Base-by-base conservation (phyloP, 345 rosid species). In the Salix arbutifolia region DNA sequence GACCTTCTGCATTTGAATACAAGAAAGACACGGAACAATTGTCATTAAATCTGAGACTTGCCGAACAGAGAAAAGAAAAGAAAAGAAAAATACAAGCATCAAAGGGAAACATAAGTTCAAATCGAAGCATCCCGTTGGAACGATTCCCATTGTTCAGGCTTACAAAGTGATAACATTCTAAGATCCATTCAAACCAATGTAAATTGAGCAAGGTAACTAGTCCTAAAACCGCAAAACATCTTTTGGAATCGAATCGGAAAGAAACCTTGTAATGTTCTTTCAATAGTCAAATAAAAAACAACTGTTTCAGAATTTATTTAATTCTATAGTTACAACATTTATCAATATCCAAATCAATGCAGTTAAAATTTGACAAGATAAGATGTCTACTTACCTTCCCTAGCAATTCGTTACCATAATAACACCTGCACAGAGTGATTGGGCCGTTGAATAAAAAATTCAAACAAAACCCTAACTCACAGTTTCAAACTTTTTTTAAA, bases 371-470 rank as follows among this genome's bases (percentile, higher is more conserved):
- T 30, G 11, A 66, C 69, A 7, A 38, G 40, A 46, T 31, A 77
- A 56, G 50, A 69, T 31, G 19, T 25, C 42, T 30, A 52, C 62
- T 74, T 85, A 91, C 99, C 97, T 93, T 96, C 46, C 96, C 94
- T 21, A 86, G 73, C 72, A 80, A 74, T 75, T 91, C 98, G 67
- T 37, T 85, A 56, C 85, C 88, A 67, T 88, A 89, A 79, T 93
- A 93, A 81, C 87, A 85, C 90, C 98, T 96, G 92, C 74, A 76
- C 14, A 78, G 77, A 76, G 37, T 65, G 53, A 71, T 1, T 18
- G 6, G 56, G 37, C 40, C 40, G 37, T 35, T 18, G 13, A 37
- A 17, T 30, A 67, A 33, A 72, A 72, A 60, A 72, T 5, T 33
- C 23, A 11, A 44, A 58, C 18, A 56, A 33, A 56, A 73, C 26